Evolutionary conservation across 495 filamentous ascomycete species (phyloP).

Genomic region (Xanthoparmelia taractica): DNA sequence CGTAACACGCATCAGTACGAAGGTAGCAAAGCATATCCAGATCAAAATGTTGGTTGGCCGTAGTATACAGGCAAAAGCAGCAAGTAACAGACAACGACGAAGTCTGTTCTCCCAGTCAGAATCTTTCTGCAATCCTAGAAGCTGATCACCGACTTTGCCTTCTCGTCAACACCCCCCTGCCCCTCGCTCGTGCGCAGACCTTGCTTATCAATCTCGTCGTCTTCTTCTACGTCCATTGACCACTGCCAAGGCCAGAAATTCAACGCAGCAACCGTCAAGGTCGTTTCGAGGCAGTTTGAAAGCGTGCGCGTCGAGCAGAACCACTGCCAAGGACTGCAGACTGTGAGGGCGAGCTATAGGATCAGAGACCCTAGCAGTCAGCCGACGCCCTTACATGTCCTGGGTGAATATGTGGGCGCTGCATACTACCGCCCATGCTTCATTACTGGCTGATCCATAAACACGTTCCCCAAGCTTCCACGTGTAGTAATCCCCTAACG

Average conservation of each 20-base stretch:
- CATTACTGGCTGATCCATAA: conserved; percentile 58
- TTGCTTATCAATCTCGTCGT: conserved; percentile 20
- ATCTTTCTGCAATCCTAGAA: conserved; percentile 10
- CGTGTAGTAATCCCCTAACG: conserved; percentile 77
- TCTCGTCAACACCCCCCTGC: conserved; percentile 16
- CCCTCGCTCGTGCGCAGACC: conserved; percentile 15
- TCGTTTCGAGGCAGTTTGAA: conserved; percentile 89
- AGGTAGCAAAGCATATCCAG: conserved; percentile 56
- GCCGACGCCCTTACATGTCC: conserved; percentile 17
- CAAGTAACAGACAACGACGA: conserved; percentile 61
- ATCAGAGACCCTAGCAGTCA: conserved; percentile 4
- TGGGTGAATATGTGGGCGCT: conserved; percentile 11
- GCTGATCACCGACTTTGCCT: conserved; percentile 21
- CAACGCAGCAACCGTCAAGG: conserved; percentile 71
- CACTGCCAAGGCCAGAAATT: conserved; percentile 82
- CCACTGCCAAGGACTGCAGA: conserved; percentile 92
- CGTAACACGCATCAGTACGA: conserved; percentile 37
- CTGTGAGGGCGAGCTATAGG: conserved; percentile 51
- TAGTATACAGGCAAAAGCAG: conserved; percentile 76
- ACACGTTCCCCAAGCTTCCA: conserved; percentile 71
- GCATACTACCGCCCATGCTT: conserved; percentile 63
- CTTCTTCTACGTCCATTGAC: conserved; percentile 31
- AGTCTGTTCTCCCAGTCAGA: conserved; percentile 35
- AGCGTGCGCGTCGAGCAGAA: conserved; percentile 89
- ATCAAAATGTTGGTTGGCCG: conserved; percentile 86